A percentile compares a stretch with the other conserved stretches of the same genome.
These are phyloP conservation scores for Candida insectorum DNA, from an alignment of 805 yeast species.

Conservation along the genomic window DNA sequence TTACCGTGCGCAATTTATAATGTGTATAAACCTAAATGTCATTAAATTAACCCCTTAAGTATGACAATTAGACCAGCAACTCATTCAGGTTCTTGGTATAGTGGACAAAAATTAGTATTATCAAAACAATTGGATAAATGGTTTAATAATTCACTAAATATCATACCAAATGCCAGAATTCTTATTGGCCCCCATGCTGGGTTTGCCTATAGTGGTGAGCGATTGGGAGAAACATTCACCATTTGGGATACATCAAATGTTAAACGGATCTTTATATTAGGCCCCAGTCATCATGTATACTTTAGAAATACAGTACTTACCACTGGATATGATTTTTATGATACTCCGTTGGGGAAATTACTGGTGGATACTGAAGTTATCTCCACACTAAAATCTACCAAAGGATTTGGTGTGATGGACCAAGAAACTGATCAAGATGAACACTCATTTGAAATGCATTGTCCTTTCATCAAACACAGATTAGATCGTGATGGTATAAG, in stretches of 20 bases:
- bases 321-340: constrained; percentile 52
- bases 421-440: constrained; percentile 70
- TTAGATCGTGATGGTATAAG: constrained; percentile 26
- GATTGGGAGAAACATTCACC: constrained; percentile 73
- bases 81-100: constrained; percentile 93
- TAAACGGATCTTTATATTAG: constrained; percentile 72
- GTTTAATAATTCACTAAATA: constrained; percentile 22
- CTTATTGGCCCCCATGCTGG: constrained; percentile 77
- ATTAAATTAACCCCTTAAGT: no score
- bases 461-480: constrained; percentile 63
- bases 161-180: constrained; percentile 40
- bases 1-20: no score
- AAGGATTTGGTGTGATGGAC: constrained; percentile 54
- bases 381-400: constrained; percentile 26
- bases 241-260: constrained; percentile 59
- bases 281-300: constrained; percentile 92
- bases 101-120: constrained; percentile 42
- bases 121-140: constrained; percentile 48
- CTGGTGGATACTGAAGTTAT: constrained; percentile 56
- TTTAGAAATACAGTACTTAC: constrained; percentile 59
- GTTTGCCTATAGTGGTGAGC: constrained; percentile 72
- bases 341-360: constrained; percentile 81
- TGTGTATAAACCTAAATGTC: no score
- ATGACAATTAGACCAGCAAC: constrained; percentile 61
- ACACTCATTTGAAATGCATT: constrained; percentile 94